Evolutionary conservation across 345 rosid genomes (phyloP).

Genomic region (Diplotaxis tenuifolia): DNA sequence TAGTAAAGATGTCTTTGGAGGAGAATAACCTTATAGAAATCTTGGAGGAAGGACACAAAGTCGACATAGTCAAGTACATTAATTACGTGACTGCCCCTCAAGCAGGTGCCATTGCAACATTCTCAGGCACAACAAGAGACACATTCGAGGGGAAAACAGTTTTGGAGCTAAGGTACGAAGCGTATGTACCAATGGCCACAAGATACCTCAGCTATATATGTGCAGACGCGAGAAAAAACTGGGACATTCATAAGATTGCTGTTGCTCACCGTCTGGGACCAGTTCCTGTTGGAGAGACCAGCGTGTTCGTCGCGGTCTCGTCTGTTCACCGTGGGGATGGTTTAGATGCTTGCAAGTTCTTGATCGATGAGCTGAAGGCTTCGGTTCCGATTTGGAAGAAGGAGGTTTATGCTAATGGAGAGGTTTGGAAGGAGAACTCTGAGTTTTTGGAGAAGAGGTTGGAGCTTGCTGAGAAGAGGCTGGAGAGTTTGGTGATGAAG

Average conservation of each 20-base stretch:
- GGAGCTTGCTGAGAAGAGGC: conserved; percentile 47
- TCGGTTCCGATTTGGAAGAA: conserved; percentile 94
- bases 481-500: conserved; percentile 39
- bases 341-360: conserved; percentile 76
- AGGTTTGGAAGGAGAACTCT: conserved; percentile 91
- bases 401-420: conserved; percentile 83
- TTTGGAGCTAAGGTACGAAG: conserved; percentile 82
- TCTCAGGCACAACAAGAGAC: conserved; percentile 76
- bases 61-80: conserved; percentile 58
- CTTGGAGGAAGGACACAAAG: conserved; percentile 54
- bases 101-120: conserved; percentile 74
- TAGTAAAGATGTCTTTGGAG: conserved; percentile 50
- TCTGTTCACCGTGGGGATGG: conserved; percentile 78
- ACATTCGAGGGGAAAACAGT: conserved; percentile 76
- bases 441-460: conserved; percentile 68
- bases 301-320: conserved; percentile 77
- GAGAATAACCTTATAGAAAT: conserved; percentile 62
- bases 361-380: conserved; percentile 83
- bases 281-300: conserved; percentile 84
- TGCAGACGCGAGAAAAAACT: conserved; percentile 52
- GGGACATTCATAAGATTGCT: conserved; percentile 70
- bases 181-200: conserved; percentile 82
- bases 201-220: conserved; percentile 60
- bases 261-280: conserved; percentile 75
- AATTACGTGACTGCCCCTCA: conserved; percentile 61